Percentiles rank a stretch among this genome's conserved stretches.
These are phyloP conservation scores for Zanthoxylum bungeanum DNA, from an alignment of 345 rosid species.

Conservation along the genomic window DNA sequence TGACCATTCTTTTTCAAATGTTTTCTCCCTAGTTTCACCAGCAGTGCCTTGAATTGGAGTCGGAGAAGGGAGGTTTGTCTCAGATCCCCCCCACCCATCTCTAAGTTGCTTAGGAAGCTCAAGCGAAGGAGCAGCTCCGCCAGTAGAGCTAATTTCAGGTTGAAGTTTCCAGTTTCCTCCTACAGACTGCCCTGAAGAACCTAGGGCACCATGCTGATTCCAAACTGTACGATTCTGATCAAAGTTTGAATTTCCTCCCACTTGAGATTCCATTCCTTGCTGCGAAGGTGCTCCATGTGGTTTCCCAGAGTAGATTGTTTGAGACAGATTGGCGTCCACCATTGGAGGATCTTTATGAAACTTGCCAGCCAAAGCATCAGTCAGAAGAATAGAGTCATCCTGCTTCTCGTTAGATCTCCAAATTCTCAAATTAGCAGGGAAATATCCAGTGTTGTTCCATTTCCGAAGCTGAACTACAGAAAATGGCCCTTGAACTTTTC, in stretches of 20 bases:
- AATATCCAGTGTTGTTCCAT: slow-evolving; percentile 93
- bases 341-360: slow-evolving; percentile 49
- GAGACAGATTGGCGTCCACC: slow-evolving; percentile 37
- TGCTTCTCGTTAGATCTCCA: slow-evolving; percentile 67
- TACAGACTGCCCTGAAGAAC: slow-evolving; percentile 19
- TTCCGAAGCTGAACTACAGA: slow-evolving; percentile 90
- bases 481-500: slow-evolving; percentile 95
- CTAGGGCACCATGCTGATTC: slow-evolving; percentile 20
- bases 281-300: slow-evolving; percentile 19
- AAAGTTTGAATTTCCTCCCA: slow-evolving; percentile 27
- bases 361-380: slow-evolving; percentile 73
- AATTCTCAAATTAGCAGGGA: slow-evolving; percentile 77
- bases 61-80: slow-evolving; percentile 84
- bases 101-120: slow-evolving; percentile 53
- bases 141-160: slow-evolving; percentile 30
- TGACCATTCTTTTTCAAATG: slow-evolving; percentile 65
- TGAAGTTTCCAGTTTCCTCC: slow-evolving; percentile 33
- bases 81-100: slow-evolving; percentile 60
- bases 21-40: slow-evolving; percentile 36
- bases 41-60: slow-evolving; percentile 66
- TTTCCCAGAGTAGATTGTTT: slow-evolving; percentile 32
- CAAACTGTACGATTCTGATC: slow-evolving; percentile 30
- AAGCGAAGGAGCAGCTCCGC: slow-evolving; percentile 34
- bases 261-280: slow-evolving; percentile 26
- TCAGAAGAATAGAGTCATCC: slow-evolving; percentile 69